A percentile compares a stretch with the other conserved stretches of the same genome.
Evolutionary conservation across 2,329 filamentous ascomycete species (phyloP).

Genomic region (Tolypocladium pustulatum): DNA sequence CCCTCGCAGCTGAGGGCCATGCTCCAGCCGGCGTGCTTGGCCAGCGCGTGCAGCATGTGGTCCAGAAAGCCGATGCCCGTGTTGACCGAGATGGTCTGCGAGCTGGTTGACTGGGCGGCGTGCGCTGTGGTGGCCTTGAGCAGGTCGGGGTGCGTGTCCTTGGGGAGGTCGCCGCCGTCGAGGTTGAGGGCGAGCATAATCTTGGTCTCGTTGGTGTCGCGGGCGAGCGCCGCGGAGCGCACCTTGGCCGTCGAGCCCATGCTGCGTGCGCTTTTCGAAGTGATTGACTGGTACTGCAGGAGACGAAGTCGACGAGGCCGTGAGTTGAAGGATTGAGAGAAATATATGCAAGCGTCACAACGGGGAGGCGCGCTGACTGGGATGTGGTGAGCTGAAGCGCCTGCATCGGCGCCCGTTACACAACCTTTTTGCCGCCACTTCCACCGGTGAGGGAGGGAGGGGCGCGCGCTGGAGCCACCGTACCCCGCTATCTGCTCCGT

Average conservation of each 20-base stretch:
- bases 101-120: conserved; percentile 73
- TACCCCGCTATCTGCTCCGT: conserved; percentile 2
- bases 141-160: conserved; percentile 48
- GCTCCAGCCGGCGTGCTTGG: conserved; percentile 94
- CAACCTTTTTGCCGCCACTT: conserved; percentile 10
- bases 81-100: conserved; percentile 77
- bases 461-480: neutral
- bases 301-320: neutral
- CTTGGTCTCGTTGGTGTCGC: conserved; percentile 96
- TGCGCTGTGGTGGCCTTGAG: conserved; percentile 49
- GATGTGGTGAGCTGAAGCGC: conserved; percentile 4
- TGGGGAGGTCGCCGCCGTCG: conserved; percentile 73
- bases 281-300: neutral
- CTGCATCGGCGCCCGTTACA: conserved; percentile 15
- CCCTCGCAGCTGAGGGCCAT: conserved; percentile 73
- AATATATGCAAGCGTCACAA: neutral
- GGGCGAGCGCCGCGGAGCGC: conserved; percentile 69
- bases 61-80: conserved; percentile 97
- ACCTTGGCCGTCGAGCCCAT: conserved; percentile 19
- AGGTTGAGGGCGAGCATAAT: conserved; percentile 88
- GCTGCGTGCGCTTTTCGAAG: conserved; percentile 1
- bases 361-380: neutral
- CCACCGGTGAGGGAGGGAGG: neutral
- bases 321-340: neutral
- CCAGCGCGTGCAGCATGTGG: conserved; percentile 95